A percentile compares a stretch with the other conserved stretches of the same genome.
These are phyloP conservation scores for Boletus tomentosulus DNA, from an alignment of 768 basidiomycete species.

Conservation along the genomic window DNA sequence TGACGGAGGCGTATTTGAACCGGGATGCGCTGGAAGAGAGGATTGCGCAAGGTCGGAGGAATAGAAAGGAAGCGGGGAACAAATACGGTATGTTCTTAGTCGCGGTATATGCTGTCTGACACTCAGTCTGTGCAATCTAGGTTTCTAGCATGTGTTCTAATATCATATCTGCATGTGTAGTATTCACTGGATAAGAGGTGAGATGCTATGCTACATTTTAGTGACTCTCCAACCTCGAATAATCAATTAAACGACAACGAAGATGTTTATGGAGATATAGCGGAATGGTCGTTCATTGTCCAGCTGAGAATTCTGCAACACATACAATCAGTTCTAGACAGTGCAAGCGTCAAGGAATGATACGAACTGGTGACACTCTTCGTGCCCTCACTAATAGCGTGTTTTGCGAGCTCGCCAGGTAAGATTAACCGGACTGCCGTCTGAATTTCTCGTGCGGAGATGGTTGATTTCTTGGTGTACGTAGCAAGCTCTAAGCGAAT, in stretches of 20 bases:
- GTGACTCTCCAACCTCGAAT: neutral
- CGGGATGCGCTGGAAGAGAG: slow-evolving; percentile 78
- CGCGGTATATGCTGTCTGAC: too few species aligned
- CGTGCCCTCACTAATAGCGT: slow-evolving; percentile 73
- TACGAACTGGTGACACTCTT: slow-evolving; percentile 52
- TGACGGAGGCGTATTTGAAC: slow-evolving; percentile 81
- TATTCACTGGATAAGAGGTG: slow-evolving; percentile 14
- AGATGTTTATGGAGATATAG: neutral
- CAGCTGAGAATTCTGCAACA: slow-evolving; percentile 26
- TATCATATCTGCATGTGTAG: slow-evolving; percentile 9
- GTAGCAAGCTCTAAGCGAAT: slow-evolving; percentile 48
- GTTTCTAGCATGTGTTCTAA: slow-evolving; percentile 16
- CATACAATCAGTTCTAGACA: neutral
- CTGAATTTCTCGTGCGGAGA: slow-evolving; percentile 71
- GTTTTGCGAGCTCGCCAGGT: slow-evolving; percentile 69
- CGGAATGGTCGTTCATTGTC: neutral
- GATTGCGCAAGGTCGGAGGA: slow-evolving; percentile 78
- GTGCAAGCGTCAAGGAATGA: neutral
- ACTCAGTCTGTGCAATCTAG: slow-evolving; percentile 6
- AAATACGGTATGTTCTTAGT: slow-evolving; percentile 68
- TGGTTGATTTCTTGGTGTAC: slow-evolving; percentile 71
- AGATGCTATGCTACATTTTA: slow-evolving; percentile 24
- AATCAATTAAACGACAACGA: neutral
- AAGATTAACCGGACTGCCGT: slow-evolving; percentile 67
- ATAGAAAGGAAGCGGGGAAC: slow-evolving; percentile 86